Evolutionary conservation across 139 green algal species (phyloP).

Genomic region (Chlorella vulgaris): DNA sequence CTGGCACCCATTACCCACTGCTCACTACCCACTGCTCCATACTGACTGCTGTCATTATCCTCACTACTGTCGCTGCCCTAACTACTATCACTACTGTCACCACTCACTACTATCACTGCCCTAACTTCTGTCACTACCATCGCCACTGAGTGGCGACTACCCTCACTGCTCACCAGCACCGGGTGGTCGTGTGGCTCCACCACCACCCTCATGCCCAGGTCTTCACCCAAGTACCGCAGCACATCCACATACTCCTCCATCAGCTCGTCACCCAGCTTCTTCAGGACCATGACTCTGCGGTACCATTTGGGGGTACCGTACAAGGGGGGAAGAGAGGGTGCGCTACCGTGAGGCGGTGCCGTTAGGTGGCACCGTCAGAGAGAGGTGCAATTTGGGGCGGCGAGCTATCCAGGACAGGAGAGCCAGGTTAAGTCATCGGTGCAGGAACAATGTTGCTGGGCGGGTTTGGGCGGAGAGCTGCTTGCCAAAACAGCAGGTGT

Average conservation of each 20-base stretch:
- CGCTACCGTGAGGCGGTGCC: not conserved
- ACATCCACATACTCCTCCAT: slow-evolving; percentile 65
- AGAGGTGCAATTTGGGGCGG: no score
- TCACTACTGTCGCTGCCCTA: no score
- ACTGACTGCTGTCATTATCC: no score
- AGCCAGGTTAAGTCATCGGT: no score
- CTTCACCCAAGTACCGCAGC: slow-evolving; percentile 69
- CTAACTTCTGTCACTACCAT: not conserved
- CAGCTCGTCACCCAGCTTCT: slow-evolving; percentile 93
- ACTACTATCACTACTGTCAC: no score
- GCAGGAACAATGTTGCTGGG: no score
- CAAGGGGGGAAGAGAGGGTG: not conserved
- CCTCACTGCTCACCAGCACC: slow-evolving; percentile 31
- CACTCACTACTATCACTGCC: not conserved
- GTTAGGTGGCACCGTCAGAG: no score
- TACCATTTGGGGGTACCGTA: not conserved
- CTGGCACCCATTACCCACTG: no score
- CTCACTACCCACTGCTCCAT: no score
- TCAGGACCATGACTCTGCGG: slow-evolving; percentile 93
- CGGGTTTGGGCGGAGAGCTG: not conserved
- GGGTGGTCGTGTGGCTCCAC: slow-evolving; percentile 86
- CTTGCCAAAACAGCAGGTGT: not conserved
- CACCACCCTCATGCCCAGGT: slow-evolving; percentile 82
- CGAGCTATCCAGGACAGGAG: no score
- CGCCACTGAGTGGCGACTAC: no score